Base-by-base conservation (phyloP, 2,329 filamentous ascomycete species). In the Fusarium sp. region DNA sequence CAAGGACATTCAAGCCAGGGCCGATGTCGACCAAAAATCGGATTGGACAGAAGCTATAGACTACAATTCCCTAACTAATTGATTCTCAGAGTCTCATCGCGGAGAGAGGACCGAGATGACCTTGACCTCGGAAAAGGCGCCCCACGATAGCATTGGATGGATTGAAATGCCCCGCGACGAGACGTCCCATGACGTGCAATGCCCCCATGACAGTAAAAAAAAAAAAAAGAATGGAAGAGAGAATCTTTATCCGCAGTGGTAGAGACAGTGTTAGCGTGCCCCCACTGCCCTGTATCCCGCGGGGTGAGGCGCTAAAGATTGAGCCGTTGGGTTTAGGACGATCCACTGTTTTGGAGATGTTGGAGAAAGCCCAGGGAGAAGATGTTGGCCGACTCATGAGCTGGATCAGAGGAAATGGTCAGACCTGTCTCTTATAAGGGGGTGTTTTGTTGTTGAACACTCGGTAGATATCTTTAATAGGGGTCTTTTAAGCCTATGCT, bases 61-160 rank as follows among this genome's bases (percentile, higher is more conserved):
- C 39, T 38, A 25, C 23, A 57, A 25, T 29, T 29, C 35, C 35
- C 39, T 38, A n/a, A 48, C 39, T 38, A n/a, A 48, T 57, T 48
- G 19, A 56, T 23, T 25, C 29, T 51, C 29, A 35, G 16, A 16
- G 35, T 19, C 41, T 25, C 21, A 38, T 63, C 59, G 58, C 72
- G 72, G 72, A 73, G 71, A 73, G 71, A 72, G 67, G 58, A 18
- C 71, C 71, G 71, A 73, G 70, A 72, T 39, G 39, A 21, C 59
- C 38, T 51, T 31, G 44, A 49, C 64, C 38, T 58, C 59, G 72
- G 58, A 60, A 62, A 63, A 67, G 45, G 21, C 23, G 59, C 66
- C 56, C 72, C 71, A 66, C 60, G 66, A 72, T 65, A 41, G 25
- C 35, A n/a, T n/a, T n/a, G n/a, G n/a, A n/a, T n/a, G n/a, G n/a